phyloP scores from a whole-genome alignment of 2,329 filamentous ascomycete genomes.

The Teratosphaeria destructans region DNA sequence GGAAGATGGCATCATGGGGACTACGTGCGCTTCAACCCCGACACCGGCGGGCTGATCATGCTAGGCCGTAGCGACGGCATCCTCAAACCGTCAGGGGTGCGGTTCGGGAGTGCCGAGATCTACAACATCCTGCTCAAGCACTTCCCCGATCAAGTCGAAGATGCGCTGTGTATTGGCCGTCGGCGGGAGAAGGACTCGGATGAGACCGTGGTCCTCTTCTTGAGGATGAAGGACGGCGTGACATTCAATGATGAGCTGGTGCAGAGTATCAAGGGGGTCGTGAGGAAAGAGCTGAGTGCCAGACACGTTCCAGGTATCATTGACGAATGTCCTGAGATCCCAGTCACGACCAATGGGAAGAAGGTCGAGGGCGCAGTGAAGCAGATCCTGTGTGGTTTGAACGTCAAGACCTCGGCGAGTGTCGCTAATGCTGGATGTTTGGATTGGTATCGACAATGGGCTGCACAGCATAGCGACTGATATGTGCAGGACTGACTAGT shows the following conservation, averaged over 20 bases:
- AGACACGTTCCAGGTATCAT: conserved; percentile 80
- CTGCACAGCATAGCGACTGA: conserved; percentile 27
- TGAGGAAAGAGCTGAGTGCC: conserved; percentile 71
- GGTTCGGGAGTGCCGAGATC: conserved; percentile 90
- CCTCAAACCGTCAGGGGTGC: conserved; percentile 80
- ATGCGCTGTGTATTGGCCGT: conserved; percentile 79
- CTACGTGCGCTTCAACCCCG: conserved; percentile 63
- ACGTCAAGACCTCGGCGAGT: conserved; percentile 80
- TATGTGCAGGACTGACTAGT: neutral
- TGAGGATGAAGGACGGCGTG: conserved; percentile 58
- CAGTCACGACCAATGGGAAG: conserved; percentile 88
- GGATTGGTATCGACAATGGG: conserved; percentile 80
- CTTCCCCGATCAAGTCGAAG: conserved; percentile 67
- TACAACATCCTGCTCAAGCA: conserved; percentile 86
- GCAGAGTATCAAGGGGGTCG: conserved; percentile 52
- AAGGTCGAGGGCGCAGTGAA: conserved; percentile 97
- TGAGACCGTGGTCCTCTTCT: conserved; percentile 79
- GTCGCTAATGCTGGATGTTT: conserved; percentile 87
- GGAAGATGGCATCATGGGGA: conserved; percentile 89
- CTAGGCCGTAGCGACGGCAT: conserved; percentile 86
- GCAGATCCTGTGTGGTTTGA: conserved; percentile 81
- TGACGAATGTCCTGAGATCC: conserved; percentile 76
- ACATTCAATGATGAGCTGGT: conserved; percentile 51
- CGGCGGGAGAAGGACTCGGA: conserved; percentile 61
- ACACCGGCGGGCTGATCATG: conserved; percentile 76